These are phyloP conservation scores for Calonectria henricotiae DNA, from an alignment of 2,329 filamentous ascomycete genomes.

Conservation along the genomic window DNA sequence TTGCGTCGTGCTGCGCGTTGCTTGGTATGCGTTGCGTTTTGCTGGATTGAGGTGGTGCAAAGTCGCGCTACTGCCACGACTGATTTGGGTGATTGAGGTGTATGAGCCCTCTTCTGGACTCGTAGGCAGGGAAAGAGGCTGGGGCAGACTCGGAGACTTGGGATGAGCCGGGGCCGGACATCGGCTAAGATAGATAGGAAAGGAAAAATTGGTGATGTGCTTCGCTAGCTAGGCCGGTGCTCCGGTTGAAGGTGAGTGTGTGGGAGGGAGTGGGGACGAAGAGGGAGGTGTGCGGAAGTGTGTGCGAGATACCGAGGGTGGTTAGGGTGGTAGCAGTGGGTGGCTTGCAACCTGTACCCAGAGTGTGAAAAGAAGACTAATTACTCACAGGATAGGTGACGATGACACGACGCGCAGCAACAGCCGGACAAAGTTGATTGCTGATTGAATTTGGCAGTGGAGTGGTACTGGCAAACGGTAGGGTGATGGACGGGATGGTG, in stretches of 20 bases:
- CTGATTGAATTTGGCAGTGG: conserved; percentile 33
- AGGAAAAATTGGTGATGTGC: conserved; percentile 21
- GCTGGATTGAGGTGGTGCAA: conserved; percentile 36
- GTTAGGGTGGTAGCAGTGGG: conserved; percentile 34
- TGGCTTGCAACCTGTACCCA: conserved; percentile 31
- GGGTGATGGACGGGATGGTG: conserved; percentile 27
- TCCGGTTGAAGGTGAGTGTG: conserved; percentile 24
- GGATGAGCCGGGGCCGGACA: conserved; percentile 31
- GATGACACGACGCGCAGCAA: conserved; percentile 37
- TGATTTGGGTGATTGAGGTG: conserved; percentile 30
- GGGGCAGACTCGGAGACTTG: conserved; percentile 17
- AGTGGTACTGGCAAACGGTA: conserved; percentile 27
- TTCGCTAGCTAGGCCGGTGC: conserved; percentile 28
- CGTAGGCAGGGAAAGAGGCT: conserved; percentile 7
- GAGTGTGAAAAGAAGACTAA: conserved; percentile 35
- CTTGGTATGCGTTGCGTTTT: conserved; percentile 38
- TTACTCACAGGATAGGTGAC: conserved; percentile 34
- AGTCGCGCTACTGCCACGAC: conserved; percentile 35
- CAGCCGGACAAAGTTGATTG: conserved; percentile 27
- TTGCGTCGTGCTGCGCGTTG: conserved; percentile 35
- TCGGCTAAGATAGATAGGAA: conserved; percentile 31
- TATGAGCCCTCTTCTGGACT: conserved; percentile 26
- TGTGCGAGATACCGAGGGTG: conserved; percentile 32
- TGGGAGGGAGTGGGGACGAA: conserved; percentile 28
- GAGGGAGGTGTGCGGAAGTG: conserved; percentile 27